Conservation (phyloP, 2,329 filamentous ascomycete genomes). For the Colletotrichum sidae region DNA sequence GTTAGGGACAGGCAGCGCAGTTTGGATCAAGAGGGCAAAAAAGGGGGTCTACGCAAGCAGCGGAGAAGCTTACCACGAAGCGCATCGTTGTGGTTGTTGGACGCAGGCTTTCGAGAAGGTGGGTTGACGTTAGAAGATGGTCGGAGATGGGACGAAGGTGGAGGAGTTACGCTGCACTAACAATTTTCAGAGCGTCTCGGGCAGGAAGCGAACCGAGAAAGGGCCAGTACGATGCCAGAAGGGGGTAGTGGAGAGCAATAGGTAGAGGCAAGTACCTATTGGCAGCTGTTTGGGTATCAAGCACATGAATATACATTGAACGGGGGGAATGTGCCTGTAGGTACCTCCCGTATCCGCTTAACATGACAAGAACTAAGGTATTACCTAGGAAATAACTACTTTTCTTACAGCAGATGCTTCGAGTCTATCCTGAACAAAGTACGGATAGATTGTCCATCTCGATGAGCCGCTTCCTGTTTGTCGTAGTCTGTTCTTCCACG, state of each 20-base stretch:
- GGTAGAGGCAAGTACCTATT: neutral
- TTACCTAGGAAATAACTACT: neutral
- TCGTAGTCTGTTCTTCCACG: no score
- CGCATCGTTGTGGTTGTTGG: constrained; percentile 13
- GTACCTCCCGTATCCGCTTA: neutral
- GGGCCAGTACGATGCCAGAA: constrained; percentile 24
- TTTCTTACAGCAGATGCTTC: no score
- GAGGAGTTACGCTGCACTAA: constrained; percentile 36
- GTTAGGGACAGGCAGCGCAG: neutral
- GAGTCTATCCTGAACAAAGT: no score
- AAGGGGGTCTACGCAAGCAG: constrained; percentile 7
- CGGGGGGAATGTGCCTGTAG: neutral
- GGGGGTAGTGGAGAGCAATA: neutral
- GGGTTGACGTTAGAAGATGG: constrained; percentile 29
- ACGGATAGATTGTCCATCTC: no score
- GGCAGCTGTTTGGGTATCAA: no score
- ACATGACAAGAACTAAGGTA: neutral
- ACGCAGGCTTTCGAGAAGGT: constrained; percentile 30
- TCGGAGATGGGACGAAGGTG: constrained; percentile 33
- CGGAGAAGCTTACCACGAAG: constrained; percentile 28
- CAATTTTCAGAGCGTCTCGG: constrained; percentile 35
- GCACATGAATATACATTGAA: no score
- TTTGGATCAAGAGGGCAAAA: neutral
- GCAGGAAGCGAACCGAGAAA: constrained; percentile 35
- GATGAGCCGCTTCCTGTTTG: no score